Base-by-base conservation (phyloP, 2,329 filamentous ascomycete genomes). In the Aspergillus jensenii region DNA sequence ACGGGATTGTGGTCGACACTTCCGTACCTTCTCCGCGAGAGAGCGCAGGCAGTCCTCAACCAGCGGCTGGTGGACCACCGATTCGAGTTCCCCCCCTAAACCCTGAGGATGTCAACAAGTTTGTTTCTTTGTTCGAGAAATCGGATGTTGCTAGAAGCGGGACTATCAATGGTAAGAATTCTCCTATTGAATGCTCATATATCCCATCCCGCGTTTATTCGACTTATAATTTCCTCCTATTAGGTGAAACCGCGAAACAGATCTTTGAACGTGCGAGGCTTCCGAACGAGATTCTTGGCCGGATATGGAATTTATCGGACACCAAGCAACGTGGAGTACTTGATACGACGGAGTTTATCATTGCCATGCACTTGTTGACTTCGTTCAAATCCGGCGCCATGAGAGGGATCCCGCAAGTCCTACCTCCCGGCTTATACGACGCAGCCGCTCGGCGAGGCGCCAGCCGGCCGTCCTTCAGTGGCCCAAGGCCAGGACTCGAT, bases 301-400 rank as follows among this genome's bases (percentile, higher is more conserved):
- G 90, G 65, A 97, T 99, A 78, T 99, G 95, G 95, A 92, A 90
- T 67, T 83, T 99, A 60, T 90, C 93, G 21, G 95, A 99, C 73
- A 95, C 91, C 0, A 93, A 97, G 75, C 92, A 96, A 76, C 87
- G 93, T 53, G 95, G 95, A 51, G 87, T 89, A 33, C 82, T 99
- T 37, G 90, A 93, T 58, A 83, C 88, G 67, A 93, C 92, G 14
- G 95, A 98, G 68, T 99, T 99, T 73, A 90, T 96, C 71, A 96
- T 99, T 69, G 95, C 95, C 46, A 99, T 99, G 95, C 95, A 99
- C 74, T 81, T 99, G 60, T 82, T 99, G 61, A 93, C 91, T 14
- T 96, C 92, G 12, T 91, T 91, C 78, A 96, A 96, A 80, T 89
- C 87, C 12, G 90, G 92, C 21, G 82, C 87, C 31, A 83, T 99